Base-by-base conservation (phyloP, 371 early-diverging fungal species). In the Mortierella sp. region DNA sequence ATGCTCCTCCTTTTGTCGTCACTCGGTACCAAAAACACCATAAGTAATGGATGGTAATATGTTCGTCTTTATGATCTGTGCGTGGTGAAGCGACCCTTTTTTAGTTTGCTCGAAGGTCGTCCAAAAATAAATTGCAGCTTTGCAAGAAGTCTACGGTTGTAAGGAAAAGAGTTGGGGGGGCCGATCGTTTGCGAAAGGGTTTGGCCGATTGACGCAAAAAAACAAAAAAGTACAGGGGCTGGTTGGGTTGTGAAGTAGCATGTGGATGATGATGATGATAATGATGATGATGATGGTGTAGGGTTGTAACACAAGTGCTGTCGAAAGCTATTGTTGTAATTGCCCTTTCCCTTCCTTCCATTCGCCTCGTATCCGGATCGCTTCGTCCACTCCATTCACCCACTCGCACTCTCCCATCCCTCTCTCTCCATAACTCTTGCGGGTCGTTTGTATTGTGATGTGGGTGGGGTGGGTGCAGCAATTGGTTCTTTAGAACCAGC, bases 401-500 rank as follows among this genome's bases (percentile, higher is more conserved):
- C 58, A 28, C 34, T 28, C 31, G 4, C 60, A 28, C 60, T 58
- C 60, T 71, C 48, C 28, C n/a, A 4, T 42, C 68, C 24, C 11
- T 31, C 63, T 31, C 24, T 14, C 34, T 3, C 68, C 42, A 68
- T 42, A 24, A 19, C 42, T 68, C 68, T 68, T 38, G 68, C 68
- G 11, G 38, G 68, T 42, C 68, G 68, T 11, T 24, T 68, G 68
- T 42, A 24, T 68, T 13, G 38, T 24, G 38, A 63, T 68, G 42
- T 42, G 34, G 42, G 38, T 68, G 16, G 34, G 38, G 42, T 68
- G 3, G 68, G 9, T 38, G 42, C n/a, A 55, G 19, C n/a, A 21
- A 50, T 52, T 8, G 55, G n/a, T 55, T 34, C 65, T 44, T 79
- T 79, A 86, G 68, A 86, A 86, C 63, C 72, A 86, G 75, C 82